Conservation (phyloP, 306 rosid species). For the Dryas octopetala region DNA sequence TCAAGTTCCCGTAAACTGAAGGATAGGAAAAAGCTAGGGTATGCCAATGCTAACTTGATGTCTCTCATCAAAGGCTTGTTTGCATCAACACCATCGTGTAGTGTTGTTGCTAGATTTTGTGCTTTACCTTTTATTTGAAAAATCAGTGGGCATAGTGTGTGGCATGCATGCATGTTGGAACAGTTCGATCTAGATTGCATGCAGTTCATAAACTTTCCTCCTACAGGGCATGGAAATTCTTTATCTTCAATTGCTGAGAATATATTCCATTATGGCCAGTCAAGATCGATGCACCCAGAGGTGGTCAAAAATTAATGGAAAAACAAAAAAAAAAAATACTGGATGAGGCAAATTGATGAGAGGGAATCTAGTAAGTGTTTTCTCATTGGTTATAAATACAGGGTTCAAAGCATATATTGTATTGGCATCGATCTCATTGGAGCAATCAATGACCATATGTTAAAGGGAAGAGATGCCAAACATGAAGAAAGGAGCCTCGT, state of each 20-base stretch:
- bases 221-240: no score
- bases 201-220: no score
- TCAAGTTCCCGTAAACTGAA: neutral
- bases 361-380: neutral
- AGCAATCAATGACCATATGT: neutral
- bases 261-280: neutral
- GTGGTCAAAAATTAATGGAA: neutral
- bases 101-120: no score
- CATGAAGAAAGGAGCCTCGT: slow-evolving; percentile 3
- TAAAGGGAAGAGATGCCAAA: slow-evolving; percentile 9
- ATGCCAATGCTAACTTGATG: no score
- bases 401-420: neutral
- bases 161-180: neutral
- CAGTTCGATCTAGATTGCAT: no score
- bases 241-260: no score
- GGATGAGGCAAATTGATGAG: neutral
- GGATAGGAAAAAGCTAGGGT: neutral
- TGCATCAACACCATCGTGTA: no score
- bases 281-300: neutral
- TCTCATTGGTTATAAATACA: slow-evolving; percentile 4
- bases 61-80: no score
- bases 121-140: neutral
- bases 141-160: neutral
- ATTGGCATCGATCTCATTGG: slow-evolving; percentile 1
- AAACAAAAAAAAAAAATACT: no score